phyloP scores from a whole-genome alignment of 768 basidiomycete species.

The Podaxis pistillaris region DNA sequence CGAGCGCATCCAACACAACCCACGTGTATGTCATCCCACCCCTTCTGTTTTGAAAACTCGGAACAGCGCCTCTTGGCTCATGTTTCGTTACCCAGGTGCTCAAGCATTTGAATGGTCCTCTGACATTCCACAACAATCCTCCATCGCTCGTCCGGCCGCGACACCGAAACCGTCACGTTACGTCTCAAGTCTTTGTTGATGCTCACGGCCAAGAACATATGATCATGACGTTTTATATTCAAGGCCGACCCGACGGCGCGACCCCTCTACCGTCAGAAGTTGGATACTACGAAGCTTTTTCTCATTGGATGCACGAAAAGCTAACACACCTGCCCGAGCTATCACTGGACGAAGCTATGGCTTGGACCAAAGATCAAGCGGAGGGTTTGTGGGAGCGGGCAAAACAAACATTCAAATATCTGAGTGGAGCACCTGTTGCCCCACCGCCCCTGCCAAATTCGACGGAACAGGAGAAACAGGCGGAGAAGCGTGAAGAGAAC shows the following conservation, averaged over 20 bases:
- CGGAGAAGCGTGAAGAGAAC: conserved; percentile 24
- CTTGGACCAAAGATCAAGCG: conserved; percentile 43
- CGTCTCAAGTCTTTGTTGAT: conserved; percentile 75
- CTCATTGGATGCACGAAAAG: conserved; percentile 42
- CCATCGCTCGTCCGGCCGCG: conserved; percentile 74
- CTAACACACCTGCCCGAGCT: conserved; percentile 43
- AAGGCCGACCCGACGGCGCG: conserved; percentile 51
- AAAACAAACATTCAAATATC: conserved; percentile 64
- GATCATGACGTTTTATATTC: conserved; percentile 80
- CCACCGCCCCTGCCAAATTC: conserved; percentile 30
- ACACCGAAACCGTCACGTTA: conserved; percentile 80
- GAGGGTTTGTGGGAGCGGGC: conserved; percentile 44
- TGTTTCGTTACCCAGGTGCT: conserved; percentile 47
- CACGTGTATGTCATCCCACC: conserved; percentile 31
- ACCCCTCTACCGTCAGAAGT: conserved; percentile 31
- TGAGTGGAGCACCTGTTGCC: conserved; percentile 60
- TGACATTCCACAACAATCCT: conserved; percentile 80
- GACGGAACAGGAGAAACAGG: conserved; percentile 23
- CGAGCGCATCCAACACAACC: conserved; percentile 48
- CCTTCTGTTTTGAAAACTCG: not conserved
- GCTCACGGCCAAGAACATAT: conserved; percentile 76
- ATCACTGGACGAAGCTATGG: conserved; percentile 53
- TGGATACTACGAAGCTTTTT: conserved; percentile 42
- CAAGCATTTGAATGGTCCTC: conserved; percentile 64
- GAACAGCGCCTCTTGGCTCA: not conserved